Evolutionary conservation across 2,329 filamentous ascomycete genomes (phyloP), one percentile per base, ranked within the genome.

Genomic region (Fusarium longipes): DNA sequence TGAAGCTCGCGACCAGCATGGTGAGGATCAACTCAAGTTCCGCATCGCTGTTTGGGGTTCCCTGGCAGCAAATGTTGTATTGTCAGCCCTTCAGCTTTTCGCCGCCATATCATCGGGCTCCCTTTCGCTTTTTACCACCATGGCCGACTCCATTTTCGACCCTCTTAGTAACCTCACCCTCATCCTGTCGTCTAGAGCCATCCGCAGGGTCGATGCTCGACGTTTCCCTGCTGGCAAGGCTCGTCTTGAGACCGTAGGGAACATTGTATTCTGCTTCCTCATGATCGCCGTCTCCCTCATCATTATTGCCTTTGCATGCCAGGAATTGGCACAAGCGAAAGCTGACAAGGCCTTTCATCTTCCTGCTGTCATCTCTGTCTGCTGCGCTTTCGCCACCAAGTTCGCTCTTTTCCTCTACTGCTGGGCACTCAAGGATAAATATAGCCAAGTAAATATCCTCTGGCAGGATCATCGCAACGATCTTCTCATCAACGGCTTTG

Each of bases 401-500:
- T 82, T 98, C 17, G 74, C 73, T 7, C 84, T 98, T 1, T 98
- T 97, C 78, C 72, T 96, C 25, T 98, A 97, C 82, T 98, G 96
- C 81, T 98, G 91, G 88, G 88, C 92, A 6, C 80, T 98, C 73
- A 90, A 95, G 70, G 90, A 97, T 81, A 92, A 93, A 73, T 97
- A 98, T 82, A 93, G 89, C 63, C 94, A 97, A 78, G 89, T 97
- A 67, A 87, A 91, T 57, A 97, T 97, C 76, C 83, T 98, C 15
- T 97, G 93, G 94, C 92, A 97, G 78, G 95, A 98, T 75, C 96
- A 99, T 81, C 90, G 96, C 64, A 99, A 99, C 76, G 96, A 99
- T 76, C 84, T 99, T n/a, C 84, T 97, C 73, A 93, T 99, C 85
- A 99, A 98, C 77, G 93, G 93, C 53, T 93, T 97, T 71, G 93